These are phyloP conservation scores for Nakataea oryzae DNA, from an alignment of 2,329 filamentous ascomycete species.

Conservation along the genomic window DNA sequence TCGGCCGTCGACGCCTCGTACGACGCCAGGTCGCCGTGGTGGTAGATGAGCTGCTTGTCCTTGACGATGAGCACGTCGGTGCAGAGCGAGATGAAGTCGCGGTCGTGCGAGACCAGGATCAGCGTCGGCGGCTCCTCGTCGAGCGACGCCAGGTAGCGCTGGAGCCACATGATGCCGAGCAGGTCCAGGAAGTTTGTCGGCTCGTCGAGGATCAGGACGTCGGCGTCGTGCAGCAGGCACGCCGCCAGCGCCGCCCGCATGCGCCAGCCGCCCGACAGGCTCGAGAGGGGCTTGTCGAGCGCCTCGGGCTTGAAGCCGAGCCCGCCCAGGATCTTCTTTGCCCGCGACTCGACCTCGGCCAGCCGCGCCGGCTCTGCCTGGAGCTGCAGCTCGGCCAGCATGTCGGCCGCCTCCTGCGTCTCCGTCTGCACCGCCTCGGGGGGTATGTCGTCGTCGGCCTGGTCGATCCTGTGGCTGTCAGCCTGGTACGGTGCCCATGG, in stretches of 20 bases:
- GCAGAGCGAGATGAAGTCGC: constrained; percentile 67
- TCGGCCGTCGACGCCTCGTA: constrained; percentile 62
- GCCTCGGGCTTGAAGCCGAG: constrained; percentile 6
- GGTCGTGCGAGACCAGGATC: constrained; percentile 74
- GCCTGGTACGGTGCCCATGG: neutral
- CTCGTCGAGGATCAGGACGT: constrained; percentile 75
- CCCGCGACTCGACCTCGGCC: constrained; percentile 31
- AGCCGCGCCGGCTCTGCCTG: constrained; percentile 57
- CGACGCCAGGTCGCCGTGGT: constrained; percentile 61
- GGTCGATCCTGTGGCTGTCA: constrained; percentile 30
- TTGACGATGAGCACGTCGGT: constrained; percentile 69
- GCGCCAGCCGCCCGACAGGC: constrained; percentile 68
- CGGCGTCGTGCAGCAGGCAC: constrained; percentile 60
- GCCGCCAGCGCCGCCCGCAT: constrained; percentile 59
- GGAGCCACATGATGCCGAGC: constrained; percentile 75
- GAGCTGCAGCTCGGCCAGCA: constrained; percentile 58
- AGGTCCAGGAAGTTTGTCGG: constrained; percentile 82
- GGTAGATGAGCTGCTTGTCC: constrained; percentile 61
- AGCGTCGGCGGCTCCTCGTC: constrained; percentile 48
- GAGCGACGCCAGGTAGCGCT: constrained; percentile 55
- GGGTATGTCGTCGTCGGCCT: constrained; percentile 46
- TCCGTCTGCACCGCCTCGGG: constrained; percentile 48
- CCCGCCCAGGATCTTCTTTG: constrained; percentile 34
- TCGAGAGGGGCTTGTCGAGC: constrained; percentile 46
- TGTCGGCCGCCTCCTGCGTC: constrained; percentile 57